Conservation (phyloP, 768 basidiomycete species). For the Leccinum rimulosum region DNA sequence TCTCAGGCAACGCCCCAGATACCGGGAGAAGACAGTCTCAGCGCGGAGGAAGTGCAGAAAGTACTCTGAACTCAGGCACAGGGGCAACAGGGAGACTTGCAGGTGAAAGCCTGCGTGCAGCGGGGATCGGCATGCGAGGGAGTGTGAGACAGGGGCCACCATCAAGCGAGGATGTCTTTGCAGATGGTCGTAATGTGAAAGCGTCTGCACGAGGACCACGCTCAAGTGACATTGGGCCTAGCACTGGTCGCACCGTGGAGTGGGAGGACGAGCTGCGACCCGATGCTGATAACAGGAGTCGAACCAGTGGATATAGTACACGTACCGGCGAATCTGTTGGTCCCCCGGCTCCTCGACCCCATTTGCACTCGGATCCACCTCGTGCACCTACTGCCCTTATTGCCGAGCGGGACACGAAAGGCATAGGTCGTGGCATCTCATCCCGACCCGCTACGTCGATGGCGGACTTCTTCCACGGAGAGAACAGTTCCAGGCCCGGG, state of each 20-base stretch:
- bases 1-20: constrained; percentile 26
- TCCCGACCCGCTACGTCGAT: constrained; percentile 54
- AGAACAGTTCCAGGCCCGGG: constrained; percentile 12
- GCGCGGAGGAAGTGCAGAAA: constrained; percentile 71
- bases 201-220: constrained; percentile 19
- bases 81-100: constrained; percentile 51
- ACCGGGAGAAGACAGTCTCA: constrained; percentile 52
- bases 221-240: constrained; percentile 7
- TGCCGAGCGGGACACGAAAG: constrained; percentile 22
- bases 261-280: constrained; percentile 26
- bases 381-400: constrained; percentile 15
- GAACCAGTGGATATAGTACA: constrained; percentile 23
- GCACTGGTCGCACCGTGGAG: constrained; percentile 14
- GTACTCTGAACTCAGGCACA: constrained; percentile 45
- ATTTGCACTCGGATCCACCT: constrained; percentile 27
- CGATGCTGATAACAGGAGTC: constrained; percentile 19
- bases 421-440: constrained; percentile 12
- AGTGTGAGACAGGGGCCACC: constrained; percentile 28
- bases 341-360: constrained; percentile 18
- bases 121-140: constrained; percentile 52
- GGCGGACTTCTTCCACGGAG: constrained; percentile 44
- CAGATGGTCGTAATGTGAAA: constrained; percentile 18
- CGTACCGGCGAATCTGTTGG: constrained; percentile 17
- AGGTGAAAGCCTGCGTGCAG: constrained; percentile 68
- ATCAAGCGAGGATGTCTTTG: constrained; percentile 38